Evolutionary conservation across 1,284 basidiomycete species (phyloP).

Genomic region (Rhodotorula mucilaginosa): DNA sequence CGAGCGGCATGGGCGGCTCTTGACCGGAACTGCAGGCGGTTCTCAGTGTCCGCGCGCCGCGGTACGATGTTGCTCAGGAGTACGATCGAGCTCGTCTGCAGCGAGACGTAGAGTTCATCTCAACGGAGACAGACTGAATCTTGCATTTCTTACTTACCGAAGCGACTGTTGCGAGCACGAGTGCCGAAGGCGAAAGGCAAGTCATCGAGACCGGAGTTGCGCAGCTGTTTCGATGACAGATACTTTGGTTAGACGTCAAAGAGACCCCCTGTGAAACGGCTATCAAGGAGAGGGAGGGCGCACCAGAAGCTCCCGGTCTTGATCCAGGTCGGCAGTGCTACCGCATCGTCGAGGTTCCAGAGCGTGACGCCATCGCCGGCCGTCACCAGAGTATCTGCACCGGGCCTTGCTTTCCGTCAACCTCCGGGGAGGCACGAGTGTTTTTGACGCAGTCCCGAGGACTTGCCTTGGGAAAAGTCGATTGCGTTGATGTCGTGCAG

Average conservation of each 20-base stretch:
- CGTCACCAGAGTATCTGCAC: constrained; percentile 26
- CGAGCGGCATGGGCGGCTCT: constrained; percentile 21
- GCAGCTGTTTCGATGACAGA: background rate
- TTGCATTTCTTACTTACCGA: background rate
- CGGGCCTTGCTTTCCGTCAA: constrained; percentile 9
- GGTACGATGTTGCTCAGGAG: constrained; percentile 12
- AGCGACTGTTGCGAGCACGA: constrained; percentile 22
- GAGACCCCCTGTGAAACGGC: no score
- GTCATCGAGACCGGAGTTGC: background rate
- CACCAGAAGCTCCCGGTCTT: constrained; percentile 1
- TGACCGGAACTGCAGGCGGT: constrained; percentile 22
- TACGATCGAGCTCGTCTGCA: constrained; percentile 23
- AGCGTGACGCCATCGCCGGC: constrained; percentile 31
- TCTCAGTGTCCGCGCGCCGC: background rate
- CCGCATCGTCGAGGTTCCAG: constrained; percentile 27
- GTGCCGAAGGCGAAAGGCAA: constrained; percentile 20
- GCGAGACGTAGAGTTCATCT: accelerated
- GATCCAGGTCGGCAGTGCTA: constrained; percentile 31
- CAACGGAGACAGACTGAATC: background rate
- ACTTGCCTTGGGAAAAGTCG: constrained; percentile 63
- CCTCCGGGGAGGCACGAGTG: background rate
- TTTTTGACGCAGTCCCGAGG: no score
- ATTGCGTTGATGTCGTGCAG: constrained; percentile 59
- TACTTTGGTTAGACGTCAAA: no score
- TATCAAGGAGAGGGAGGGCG: background rate